phyloP scores from a whole-genome alignment of 2,329 filamentous ascomycete genomes.

The Microdochium trichocladiopsis region DNA sequence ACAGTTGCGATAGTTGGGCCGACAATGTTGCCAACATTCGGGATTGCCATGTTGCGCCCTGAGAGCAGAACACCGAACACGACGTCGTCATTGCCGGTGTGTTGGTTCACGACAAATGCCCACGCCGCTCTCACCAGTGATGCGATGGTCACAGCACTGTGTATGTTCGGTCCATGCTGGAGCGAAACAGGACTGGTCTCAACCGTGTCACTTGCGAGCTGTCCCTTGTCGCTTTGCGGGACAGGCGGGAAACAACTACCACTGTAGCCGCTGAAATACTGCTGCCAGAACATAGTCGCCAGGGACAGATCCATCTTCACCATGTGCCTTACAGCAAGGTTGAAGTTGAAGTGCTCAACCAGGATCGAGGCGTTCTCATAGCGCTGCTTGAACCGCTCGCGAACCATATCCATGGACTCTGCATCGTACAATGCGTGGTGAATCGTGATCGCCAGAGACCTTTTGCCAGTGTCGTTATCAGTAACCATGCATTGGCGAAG shows the following conservation, averaged over 20 bases:
- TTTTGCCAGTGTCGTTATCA: neutral
- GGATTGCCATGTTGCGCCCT: neutral
- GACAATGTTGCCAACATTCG: neutral
- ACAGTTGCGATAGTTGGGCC: constrained; percentile 3
- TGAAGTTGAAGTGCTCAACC: neutral
- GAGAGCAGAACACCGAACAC: neutral
- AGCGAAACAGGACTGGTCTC: neutral
- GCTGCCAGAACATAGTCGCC: neutral
- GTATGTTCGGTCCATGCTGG: neutral
- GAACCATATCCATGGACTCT: neutral
- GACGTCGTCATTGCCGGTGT: constrained; percentile 1
- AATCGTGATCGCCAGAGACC: neutral
- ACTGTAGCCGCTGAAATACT: neutral
- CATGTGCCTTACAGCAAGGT: neutral
- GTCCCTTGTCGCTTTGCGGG: neutral
- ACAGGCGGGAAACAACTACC: neutral
- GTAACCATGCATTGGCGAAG: neutral
- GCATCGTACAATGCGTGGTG: neutral
- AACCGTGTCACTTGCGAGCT: neutral
- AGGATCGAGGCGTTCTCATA: neutral
- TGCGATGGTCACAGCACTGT: neutral
- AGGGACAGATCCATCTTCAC: neutral
- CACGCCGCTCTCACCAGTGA: constrained; percentile 1
- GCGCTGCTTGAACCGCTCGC: neutral
- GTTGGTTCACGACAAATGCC: neutral